Conservation (phyloP, 2,329 filamentous ascomycete species). For the Claviceps pusilla region DNA sequence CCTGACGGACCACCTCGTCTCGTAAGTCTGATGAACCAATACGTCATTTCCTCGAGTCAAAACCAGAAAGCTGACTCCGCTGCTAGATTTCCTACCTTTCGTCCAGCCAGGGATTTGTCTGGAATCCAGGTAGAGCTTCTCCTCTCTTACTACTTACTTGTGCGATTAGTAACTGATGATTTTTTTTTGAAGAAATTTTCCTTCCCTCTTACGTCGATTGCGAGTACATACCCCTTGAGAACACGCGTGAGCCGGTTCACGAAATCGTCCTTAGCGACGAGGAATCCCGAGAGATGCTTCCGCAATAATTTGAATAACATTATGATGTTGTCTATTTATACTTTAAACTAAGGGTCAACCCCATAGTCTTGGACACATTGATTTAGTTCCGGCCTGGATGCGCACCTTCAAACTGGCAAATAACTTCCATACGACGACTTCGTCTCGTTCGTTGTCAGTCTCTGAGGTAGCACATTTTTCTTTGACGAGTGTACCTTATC, state of each 20-base stretch:
- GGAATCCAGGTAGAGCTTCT: constrained; percentile 50
- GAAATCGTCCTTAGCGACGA: constrained; percentile 68
- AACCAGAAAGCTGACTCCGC: neutral
- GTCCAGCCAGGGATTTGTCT: constrained; percentile 65
- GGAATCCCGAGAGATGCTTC: constrained; percentile 54
- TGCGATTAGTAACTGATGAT: constrained; percentile 5
- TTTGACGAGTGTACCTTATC: neutral
- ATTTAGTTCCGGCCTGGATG: neutral
- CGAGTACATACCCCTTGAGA: constrained; percentile 61
- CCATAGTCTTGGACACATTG: constrained; percentile 2
- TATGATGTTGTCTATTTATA: constrained; percentile 2
- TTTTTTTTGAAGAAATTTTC: constrained; percentile 49
- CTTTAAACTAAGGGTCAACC: neutral
- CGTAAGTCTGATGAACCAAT: constrained; percentile 29
- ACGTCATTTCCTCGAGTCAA: neutral
- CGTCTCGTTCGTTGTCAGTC: neutral
- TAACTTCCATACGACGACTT: neutral
- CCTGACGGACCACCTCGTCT: constrained; percentile 57
- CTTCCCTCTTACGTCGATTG: constrained; percentile 63
- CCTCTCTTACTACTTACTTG: neutral
- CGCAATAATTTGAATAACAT: constrained; percentile 30
- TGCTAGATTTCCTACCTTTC: constrained; percentile 63
- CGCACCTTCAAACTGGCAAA: neutral
- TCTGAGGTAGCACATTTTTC: neutral
- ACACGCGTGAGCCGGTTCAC: constrained; percentile 60